phyloP scores from a whole-genome alignment of 1,284 basidiomycete genomes.

The Pseudozyma sp. region DNA sequence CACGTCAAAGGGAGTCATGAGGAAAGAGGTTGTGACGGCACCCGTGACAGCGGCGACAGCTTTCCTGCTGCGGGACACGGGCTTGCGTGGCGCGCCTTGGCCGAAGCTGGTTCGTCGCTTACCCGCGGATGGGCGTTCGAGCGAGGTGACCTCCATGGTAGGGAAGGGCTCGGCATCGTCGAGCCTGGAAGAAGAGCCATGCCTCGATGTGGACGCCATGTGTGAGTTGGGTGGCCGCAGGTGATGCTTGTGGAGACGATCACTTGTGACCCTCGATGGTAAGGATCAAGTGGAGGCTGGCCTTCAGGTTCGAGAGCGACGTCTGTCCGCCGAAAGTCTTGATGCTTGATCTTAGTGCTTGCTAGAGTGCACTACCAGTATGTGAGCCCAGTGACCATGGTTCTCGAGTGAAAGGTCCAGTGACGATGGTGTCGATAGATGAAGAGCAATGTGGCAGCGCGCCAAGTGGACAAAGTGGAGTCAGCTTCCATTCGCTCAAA shows the following conservation, averaged over 20 bases:
- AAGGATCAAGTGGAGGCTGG: constrained; percentile 15
- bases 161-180: constrained; percentile 40
- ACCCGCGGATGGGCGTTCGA: constrained; percentile 22
- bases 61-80: constrained; percentile 74
- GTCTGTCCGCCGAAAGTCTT: too few relatives aligned
- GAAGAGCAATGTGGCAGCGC: not conserved
- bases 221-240: not conserved
- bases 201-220: constrained; percentile 19
- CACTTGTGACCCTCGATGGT: not conserved
- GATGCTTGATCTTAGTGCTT: not conserved
- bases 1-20: constrained; percentile 95
- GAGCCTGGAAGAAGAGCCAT: constrained; percentile 14
- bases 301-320: constrained; percentile 1
- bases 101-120: constrained; percentile 28
- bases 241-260: not conserved
- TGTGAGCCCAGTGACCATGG: constrained; percentile 7
- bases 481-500: not conserved
- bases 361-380: not conserved
- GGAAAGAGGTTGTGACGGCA: constrained; percentile 82
- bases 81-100: constrained; percentile 39
- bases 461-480: not conserved
- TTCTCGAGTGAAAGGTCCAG: not conserved
- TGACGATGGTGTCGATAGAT: not conserved
- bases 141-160: constrained; percentile 33
- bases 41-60: constrained; percentile 83